Percentiles rank a stretch among this genome's conserved stretches.
Evolutionary conservation across 2,329 filamentous ascomycete species (phyloP).

Genomic region (Xylariaceae sp.): DNA sequence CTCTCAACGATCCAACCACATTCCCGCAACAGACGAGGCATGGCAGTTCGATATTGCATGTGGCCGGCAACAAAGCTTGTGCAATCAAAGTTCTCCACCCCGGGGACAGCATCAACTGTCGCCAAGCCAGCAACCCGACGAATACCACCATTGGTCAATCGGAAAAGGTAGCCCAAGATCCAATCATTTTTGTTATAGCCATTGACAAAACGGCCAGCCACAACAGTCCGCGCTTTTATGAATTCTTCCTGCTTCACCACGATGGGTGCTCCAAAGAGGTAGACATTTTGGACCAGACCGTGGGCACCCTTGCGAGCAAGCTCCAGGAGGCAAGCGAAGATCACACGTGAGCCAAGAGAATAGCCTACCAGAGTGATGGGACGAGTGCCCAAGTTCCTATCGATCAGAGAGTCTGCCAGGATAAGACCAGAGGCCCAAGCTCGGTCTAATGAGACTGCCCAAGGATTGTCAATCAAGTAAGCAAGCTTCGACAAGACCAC

Average conservation of each 20-base stretch:
- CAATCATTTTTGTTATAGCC: constrained; percentile 94
- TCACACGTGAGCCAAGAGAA: constrained; percentile 86
- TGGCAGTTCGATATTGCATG: constrained; percentile 93
- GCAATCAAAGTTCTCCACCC: constrained; percentile 85
- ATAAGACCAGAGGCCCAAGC: constrained; percentile 88
- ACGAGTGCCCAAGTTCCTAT: constrained; percentile 84
- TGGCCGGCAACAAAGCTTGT: constrained; percentile 84
- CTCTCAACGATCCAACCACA: constrained; percentile 89
- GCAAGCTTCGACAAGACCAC: constrained; percentile 89
- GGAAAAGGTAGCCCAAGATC: constrained; percentile 96
- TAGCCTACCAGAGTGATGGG: constrained; percentile 94
- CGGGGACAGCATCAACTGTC: constrained; percentile 70
- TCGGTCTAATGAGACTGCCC: constrained; percentile 92
- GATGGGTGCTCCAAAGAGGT: constrained; percentile 87
- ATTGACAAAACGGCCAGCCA: constrained; percentile 91
- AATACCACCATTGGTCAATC: constrained; percentile 88
- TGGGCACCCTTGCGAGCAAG: constrained; percentile 79
- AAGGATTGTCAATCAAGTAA: constrained; percentile 97
- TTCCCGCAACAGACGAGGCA: constrained; percentile 82
- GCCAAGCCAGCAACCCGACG: constrained; percentile 82
- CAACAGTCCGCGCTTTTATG: constrained; percentile 73
- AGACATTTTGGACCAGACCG: constrained; percentile 91
- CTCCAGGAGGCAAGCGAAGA: constrained; percentile 87
- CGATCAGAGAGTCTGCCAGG: constrained; percentile 88
- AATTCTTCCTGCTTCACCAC: constrained; percentile 93